A percentile compares a stretch with the other conserved stretches of the same genome.
Conservation (phyloP, 2,329 filamentous ascomycete species). For the Talaromyces verruculosus region DNA sequence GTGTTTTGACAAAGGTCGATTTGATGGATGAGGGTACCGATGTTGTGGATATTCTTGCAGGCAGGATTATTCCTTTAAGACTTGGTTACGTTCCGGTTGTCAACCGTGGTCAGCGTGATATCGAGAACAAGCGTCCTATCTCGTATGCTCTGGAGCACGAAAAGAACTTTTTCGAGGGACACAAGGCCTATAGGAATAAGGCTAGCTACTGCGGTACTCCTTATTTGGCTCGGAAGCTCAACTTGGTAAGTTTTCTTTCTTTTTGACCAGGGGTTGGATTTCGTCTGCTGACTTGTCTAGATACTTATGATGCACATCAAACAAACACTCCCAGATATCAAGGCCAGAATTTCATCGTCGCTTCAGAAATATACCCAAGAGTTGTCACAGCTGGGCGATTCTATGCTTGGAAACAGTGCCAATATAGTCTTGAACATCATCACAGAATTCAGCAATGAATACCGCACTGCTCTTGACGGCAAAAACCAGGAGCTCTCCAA, state of each 20-base stretch:
- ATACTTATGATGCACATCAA: conserved; percentile 99
- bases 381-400: conserved; percentile 80
- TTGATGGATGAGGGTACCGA: conserved; percentile 98
- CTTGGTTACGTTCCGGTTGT: conserved; percentile 96
- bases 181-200: conserved; percentile 98
- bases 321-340: conserved; percentile 97
- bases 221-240: conserved; percentile 93
- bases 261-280: neutral
- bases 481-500: conserved; percentile 96
- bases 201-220: conserved; percentile 97
- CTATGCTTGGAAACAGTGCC: conserved; percentile 90
- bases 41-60: conserved; percentile 96
- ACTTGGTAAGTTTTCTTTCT: conserved; percentile 65
- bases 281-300: conserved; percentile 33
- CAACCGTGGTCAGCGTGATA: conserved; percentile 95
- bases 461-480: conserved; percentile 91
- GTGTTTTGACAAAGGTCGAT: conserved; percentile 97
- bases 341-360: conserved; percentile 90
- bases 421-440: conserved; percentile 99
- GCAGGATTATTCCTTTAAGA: conserved; percentile 91
- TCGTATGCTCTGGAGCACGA: conserved; percentile 87
- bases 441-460: conserved; percentile 97
- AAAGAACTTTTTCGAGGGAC: conserved; percentile 96
- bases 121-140: conserved; percentile 97
- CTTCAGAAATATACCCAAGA: conserved; percentile 88